These are phyloP conservation scores for Rhizopogon salebrosus DNA, from an alignment of 768 basidiomycete genomes.

Conservation along the genomic window DNA sequence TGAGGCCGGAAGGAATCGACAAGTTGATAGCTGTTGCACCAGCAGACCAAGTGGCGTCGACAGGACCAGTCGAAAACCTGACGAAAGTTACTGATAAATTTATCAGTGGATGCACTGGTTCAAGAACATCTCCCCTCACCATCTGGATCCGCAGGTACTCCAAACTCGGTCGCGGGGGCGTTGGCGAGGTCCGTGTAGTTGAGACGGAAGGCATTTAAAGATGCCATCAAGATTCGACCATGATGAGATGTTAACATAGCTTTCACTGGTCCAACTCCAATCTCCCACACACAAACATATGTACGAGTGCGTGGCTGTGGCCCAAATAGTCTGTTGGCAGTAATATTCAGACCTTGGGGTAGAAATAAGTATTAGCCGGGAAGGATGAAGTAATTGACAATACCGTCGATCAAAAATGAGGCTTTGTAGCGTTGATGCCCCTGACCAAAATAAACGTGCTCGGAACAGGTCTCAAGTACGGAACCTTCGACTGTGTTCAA, in stretches of 20 bases:
- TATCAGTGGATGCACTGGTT: constrained; percentile 1
- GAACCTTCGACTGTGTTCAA: constrained; percentile 52
- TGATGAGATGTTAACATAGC: constrained; percentile 52
- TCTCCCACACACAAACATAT: constrained; percentile 93
- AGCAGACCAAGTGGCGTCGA: constrained; percentile 54
- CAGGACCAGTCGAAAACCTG: constrained; percentile 51
- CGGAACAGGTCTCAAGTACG: constrained; percentile 42
- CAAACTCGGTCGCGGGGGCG: constrained; percentile 68
- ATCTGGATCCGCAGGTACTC: constrained; percentile 67
- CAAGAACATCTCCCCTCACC: constrained; percentile 37
- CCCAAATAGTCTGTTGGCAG: constrained; percentile 84
- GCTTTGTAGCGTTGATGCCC: constrained; percentile 21
- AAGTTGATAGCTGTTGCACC: constrained; percentile 51
- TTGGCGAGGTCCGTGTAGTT: constrained; percentile 78
- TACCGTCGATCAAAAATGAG: constrained; percentile 48
- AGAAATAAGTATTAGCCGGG: background rate
- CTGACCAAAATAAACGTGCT: constrained; percentile 30
- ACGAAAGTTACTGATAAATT: constrained; percentile 71
- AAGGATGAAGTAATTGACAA: constrained; percentile 1
- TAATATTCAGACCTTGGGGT: constrained; percentile 65
- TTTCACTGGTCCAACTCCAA: constrained; percentile 63
- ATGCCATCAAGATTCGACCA: constrained; percentile 44
- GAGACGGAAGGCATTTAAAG: constrained; percentile 51
- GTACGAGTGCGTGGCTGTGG: constrained; percentile 78
- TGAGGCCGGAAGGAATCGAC: constrained; percentile 52